Evolutionary conservation across 257 asterid species (phyloP).

Genomic region (Solanum medicagineum): DNA sequence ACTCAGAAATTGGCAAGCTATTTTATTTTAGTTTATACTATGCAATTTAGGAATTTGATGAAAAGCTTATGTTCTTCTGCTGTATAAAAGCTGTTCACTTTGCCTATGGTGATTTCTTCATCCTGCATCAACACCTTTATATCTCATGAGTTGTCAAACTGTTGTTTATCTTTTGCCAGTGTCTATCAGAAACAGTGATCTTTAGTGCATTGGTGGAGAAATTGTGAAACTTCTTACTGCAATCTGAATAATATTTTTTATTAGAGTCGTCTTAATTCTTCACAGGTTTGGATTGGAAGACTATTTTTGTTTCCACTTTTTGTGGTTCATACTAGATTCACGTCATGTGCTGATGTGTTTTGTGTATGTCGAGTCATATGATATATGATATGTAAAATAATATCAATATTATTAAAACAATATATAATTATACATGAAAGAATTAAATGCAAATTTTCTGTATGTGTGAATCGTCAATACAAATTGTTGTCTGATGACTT

Average conservation of each 20-base stretch:
- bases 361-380: neutral
- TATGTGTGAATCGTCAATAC: neutral
- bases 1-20: neutral
- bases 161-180: neutral
- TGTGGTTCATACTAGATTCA: neutral
- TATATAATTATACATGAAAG: too few relatives aligned
- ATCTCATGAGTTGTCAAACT: neutral
- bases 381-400: neutral
- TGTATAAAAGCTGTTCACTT: neutral
- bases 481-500: neutral
- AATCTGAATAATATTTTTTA: neutral
- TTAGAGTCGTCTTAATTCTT: neutral
- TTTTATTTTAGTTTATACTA: neutral
- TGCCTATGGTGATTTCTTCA: neutral
- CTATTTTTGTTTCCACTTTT: neutral
- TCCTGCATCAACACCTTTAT: neutral
- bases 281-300: neutral
- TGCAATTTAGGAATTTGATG: neutral
- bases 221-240: neutral
- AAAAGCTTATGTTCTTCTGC: neutral
- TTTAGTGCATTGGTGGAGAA: neutral
- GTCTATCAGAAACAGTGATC: neutral
- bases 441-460: too few relatives aligned
- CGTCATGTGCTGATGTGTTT: neutral
- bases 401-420: neutral